These are phyloP conservation scores for Yamadazyma blattariae DNA, from an alignment of 1,139 yeast species.

Conservation along the genomic window DNA sequence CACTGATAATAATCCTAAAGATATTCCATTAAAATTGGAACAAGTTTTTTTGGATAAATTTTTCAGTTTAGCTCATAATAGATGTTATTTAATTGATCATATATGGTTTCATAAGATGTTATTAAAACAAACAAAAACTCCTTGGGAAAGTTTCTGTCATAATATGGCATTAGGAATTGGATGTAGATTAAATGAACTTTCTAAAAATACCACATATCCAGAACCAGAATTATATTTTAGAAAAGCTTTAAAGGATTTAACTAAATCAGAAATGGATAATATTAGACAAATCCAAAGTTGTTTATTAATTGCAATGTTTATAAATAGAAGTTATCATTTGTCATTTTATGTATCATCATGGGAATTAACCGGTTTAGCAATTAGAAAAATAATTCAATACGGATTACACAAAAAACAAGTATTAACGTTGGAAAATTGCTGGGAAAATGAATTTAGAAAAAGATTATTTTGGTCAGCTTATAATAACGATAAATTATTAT, in stretches of 20 bases:
- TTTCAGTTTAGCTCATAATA: too few species aligned
- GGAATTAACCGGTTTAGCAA: conserved; percentile 15
- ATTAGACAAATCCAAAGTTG: conserved; percentile 13
- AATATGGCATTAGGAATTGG: too few species aligned
- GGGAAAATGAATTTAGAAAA: conserved; percentile 13
- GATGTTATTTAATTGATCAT: too few species aligned
- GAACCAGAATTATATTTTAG: too few species aligned
- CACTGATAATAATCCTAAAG: conserved; percentile 1
- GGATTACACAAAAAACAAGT: conserved; percentile 12
- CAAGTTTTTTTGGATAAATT: conserved; percentile 10
- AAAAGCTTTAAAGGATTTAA: conserved; percentile 11
- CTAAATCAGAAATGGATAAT: conserved; percentile 8
- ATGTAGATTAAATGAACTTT: too few species aligned
- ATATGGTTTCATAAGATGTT: too few species aligned
- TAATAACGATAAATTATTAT: conserved; percentile 13
- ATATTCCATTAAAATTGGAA: conserved; percentile 9
- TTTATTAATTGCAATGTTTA: conserved; percentile 13
- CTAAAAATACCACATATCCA: too few species aligned
- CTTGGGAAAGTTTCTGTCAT: too few species aligned
- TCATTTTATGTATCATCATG: conserved; percentile 16
- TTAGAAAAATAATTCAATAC: conserved; percentile 14
- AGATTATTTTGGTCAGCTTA: conserved; percentile 16
- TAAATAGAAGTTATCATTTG: conserved; percentile 14
- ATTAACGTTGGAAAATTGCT: conserved; percentile 7
- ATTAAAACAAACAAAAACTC: too few species aligned